phyloP scores from a whole-genome alignment of 371 early-diverging fungal species.

The Fennellomyces sp. region DNA sequence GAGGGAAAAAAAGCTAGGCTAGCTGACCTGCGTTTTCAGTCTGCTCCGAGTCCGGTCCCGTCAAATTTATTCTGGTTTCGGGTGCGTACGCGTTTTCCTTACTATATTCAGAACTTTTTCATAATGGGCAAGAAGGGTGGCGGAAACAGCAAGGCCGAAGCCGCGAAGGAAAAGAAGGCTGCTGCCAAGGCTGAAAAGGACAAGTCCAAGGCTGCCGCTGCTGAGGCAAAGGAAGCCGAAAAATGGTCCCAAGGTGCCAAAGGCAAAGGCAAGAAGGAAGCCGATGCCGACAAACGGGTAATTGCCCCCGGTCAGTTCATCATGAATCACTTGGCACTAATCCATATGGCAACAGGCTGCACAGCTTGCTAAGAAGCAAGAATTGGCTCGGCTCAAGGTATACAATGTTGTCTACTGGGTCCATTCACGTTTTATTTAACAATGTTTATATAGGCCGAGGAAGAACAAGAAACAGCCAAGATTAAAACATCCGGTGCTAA shows the following conservation, averaged over 20 bases:
- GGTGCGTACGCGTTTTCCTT: neutral
- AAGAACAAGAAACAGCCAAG: conserved; percentile 39
- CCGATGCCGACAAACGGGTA: conserved; percentile 72
- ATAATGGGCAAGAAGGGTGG: conserved; percentile 45
- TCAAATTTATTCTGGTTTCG: neutral
- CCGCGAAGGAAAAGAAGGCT: conserved; percentile 76
- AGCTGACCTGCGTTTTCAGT: neutral
- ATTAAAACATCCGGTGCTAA: conserved; percentile 34
- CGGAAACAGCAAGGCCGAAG: conserved; percentile 52
- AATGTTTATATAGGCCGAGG: conserved; percentile 53
- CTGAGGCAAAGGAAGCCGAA: conserved; percentile 60
- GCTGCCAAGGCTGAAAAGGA: conserved; percentile 67
- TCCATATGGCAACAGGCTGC: conserved; percentile 30
- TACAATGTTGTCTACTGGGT: neutral
- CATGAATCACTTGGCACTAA: neutral
- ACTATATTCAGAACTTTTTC: neutral
- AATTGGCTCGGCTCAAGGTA: conserved; percentile 18
- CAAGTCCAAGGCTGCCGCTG: conserved; percentile 48
- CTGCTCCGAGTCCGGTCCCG: neutral
- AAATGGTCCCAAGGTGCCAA: conserved; percentile 79
- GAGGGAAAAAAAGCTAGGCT: neutral
- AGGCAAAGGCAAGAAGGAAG: conserved; percentile 67
- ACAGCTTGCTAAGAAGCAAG: conserved; percentile 40
- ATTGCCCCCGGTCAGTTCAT: neutral
- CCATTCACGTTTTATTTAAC: too few relatives aligned